These are phyloP conservation scores for Rhododendron williamsianum DNA, from an alignment of 148 eudicot genomes.

Conservation along the genomic window DNA sequence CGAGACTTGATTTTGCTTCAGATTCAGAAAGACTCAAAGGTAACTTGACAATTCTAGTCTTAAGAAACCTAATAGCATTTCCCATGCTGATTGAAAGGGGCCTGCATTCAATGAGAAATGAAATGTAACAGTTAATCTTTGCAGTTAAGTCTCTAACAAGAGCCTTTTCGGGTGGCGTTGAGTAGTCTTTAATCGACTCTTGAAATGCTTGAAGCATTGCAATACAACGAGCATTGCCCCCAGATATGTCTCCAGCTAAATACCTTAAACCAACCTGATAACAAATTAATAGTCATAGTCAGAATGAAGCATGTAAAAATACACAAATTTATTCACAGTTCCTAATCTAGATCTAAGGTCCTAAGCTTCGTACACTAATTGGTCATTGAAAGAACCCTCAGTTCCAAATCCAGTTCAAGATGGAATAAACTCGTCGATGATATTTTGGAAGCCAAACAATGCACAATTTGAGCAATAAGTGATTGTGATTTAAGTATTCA, in stretches of 20 bases:
- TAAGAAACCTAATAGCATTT: constrained; percentile 85
- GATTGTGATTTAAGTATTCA: background rate
- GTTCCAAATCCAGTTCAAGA: background rate
- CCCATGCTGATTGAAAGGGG: constrained; percentile 99
- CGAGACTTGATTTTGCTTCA: constrained; percentile 76
- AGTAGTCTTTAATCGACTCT: constrained; percentile 78
- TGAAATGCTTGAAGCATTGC: constrained; percentile 98
- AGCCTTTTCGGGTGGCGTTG: constrained; percentile 75
- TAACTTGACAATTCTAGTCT: constrained; percentile 65
- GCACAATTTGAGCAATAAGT: background rate
- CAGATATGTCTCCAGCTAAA: constrained; percentile 83
- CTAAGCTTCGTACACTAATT: background rate
- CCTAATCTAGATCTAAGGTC: constrained; percentile 1
- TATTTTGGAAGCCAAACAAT: background rate
- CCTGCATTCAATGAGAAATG: constrained; percentile 91
- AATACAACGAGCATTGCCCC: constrained; percentile 94
- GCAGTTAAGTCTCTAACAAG: constrained; percentile 81
- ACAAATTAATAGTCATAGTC: background rate
- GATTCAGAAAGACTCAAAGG: constrained; percentile 72
- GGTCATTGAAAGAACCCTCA: background rate
- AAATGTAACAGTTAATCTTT: constrained; percentile 71
- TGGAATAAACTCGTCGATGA: background rate
- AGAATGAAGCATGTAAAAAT: background rate
- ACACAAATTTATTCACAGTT: background rate
- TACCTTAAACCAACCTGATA: constrained; percentile 89